Conservation (phyloP, 2,329 filamentous ascomycete genomes). For the Knufia fluminis region DNA sequence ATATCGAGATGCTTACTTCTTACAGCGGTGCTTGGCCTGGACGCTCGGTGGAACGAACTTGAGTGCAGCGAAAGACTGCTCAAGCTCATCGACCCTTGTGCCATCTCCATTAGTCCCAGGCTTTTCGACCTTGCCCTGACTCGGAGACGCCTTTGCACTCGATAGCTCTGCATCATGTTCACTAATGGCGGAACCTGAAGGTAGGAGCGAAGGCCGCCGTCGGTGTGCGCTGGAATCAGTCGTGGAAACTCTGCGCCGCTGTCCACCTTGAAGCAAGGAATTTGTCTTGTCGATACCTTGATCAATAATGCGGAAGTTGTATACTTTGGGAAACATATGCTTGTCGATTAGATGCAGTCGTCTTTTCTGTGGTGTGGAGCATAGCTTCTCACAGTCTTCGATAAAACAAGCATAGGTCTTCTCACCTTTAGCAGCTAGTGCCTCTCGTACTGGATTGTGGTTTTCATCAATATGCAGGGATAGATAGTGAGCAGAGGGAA, state of each 20-base stretch:
- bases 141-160: constrained; percentile 1
- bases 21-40: constrained; percentile 23
- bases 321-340: constrained; percentile 80
- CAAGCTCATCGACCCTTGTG: constrained; percentile 28
- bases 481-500: constrained; percentile 74
- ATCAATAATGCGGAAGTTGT: constrained; percentile 79
- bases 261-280: constrained; percentile 61
- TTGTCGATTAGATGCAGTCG: constrained; percentile 87
- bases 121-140: background rate
- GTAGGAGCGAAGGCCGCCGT: background rate
- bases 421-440: constrained; percentile 68
- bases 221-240: constrained; percentile 3
- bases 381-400: constrained; percentile 76
- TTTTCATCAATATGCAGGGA: constrained; percentile 80
- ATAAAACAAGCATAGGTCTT: constrained; percentile 88
- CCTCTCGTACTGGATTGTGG: constrained; percentile 70
- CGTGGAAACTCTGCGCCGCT: constrained; percentile 28
- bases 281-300: constrained; percentile 75
- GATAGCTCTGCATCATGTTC: background rate
- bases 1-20: constrained; percentile 1
- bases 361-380: constrained; percentile 72
- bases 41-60: constrained; percentile 38
- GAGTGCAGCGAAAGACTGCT: constrained; percentile 36
- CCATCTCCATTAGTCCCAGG: too few relatives aligned
- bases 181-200: background rate